A percentile compares a stretch with the other conserved stretches of the same genome.
These are phyloP conservation scores for Fonsecaea pedrosoi DNA, from an alignment of 2,329 filamentous ascomycete species.

Conservation along the genomic window DNA sequence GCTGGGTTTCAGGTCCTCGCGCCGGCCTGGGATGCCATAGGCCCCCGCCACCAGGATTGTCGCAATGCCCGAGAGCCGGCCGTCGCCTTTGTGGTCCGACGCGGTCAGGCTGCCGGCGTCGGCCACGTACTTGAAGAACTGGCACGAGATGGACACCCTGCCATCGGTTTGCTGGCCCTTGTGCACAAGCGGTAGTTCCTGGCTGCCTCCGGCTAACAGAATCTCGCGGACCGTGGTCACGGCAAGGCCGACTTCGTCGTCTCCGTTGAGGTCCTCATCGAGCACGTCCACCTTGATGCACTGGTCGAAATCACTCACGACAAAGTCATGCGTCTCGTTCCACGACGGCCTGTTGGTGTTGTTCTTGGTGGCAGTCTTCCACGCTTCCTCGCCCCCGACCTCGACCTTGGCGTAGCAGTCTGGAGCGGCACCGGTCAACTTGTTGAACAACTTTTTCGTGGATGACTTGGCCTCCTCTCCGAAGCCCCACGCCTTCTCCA, in stretches of 20 bases:
- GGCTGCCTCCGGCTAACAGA: conserved; percentile 26
- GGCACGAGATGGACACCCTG: conserved; percentile 28
- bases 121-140: conserved; percentile 36
- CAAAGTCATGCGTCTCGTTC: conserved; percentile 37
- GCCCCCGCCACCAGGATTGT: conserved; percentile 34
- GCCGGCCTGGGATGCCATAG: conserved; percentile 32
- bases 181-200: conserved; percentile 27
- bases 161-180: conserved; percentile 32
- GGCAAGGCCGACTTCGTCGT: conserved; percentile 29
- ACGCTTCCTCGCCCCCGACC: conserved; percentile 31
- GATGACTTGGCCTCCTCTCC: conserved; percentile 32
- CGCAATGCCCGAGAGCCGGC: conserved; percentile 34
- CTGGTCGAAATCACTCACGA: conserved; percentile 35
- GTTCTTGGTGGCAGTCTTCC: conserved; percentile 33
- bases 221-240: conserved; percentile 33
- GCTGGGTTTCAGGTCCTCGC: conserved; percentile 32
- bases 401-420: conserved; percentile 37
- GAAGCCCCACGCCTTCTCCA: conserved; percentile 36
- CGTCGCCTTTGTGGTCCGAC: conserved; percentile 36
- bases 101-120: conserved; percentile 35
- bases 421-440: conserved; percentile 32
- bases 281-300: conserved; percentile 34
- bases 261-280: conserved; percentile 29
- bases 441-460: conserved; percentile 33
- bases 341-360: conserved; percentile 35